Evolutionary conservation across 345 rosid species (phyloP).

Genomic region (Linum tenue): DNA sequence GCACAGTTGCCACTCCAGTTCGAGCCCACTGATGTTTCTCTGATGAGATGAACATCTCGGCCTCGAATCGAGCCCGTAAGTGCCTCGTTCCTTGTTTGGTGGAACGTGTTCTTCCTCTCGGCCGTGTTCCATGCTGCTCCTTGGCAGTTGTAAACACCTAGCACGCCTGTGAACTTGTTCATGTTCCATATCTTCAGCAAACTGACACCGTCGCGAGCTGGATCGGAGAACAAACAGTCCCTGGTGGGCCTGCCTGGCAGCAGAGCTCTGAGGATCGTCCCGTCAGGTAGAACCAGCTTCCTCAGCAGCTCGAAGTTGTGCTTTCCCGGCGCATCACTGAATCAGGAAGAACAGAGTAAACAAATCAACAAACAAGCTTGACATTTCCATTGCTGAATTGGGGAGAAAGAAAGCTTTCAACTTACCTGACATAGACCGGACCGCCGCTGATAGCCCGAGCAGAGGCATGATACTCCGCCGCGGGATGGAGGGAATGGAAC

Average conservation of each 20-base stretch:
- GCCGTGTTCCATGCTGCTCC: conserved; percentile 64
- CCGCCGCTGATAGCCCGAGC: conserved; percentile 62
- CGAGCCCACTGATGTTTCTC: conserved; percentile 56
- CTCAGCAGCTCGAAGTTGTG: conserved; percentile 51
- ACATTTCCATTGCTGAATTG: too few species aligned
- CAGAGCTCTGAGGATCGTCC: conserved; percentile 57
- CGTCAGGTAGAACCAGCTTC: conserved; percentile 62
- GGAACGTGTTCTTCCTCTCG: conserved; percentile 33
- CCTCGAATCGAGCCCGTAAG: conserved; percentile 50
- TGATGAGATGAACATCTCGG: conserved; percentile 69
- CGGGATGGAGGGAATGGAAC: conserved; percentile 64
- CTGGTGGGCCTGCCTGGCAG: conserved; percentile 65
- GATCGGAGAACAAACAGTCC: conserved; percentile 58
- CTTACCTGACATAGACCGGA: conserved; percentile 55
- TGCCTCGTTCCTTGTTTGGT: conserved; percentile 31
- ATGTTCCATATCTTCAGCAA: conserved; percentile 59
- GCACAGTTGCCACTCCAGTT: conserved; percentile 62
- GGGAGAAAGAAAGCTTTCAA: too few species aligned
- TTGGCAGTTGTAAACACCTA: conserved; percentile 59
- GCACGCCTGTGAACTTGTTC: conserved; percentile 46
- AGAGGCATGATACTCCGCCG: conserved; percentile 71
- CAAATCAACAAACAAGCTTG: too few species aligned
- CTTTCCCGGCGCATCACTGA: conserved; percentile 59
- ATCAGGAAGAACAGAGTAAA: too few species aligned
- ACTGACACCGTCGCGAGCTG: conserved; percentile 50